Evolutionary conservation across 2,329 filamentous ascomycete species (phyloP), one percentile per base, ranked within the genome.

Genomic region (Fusarium decemcellulare): DNA sequence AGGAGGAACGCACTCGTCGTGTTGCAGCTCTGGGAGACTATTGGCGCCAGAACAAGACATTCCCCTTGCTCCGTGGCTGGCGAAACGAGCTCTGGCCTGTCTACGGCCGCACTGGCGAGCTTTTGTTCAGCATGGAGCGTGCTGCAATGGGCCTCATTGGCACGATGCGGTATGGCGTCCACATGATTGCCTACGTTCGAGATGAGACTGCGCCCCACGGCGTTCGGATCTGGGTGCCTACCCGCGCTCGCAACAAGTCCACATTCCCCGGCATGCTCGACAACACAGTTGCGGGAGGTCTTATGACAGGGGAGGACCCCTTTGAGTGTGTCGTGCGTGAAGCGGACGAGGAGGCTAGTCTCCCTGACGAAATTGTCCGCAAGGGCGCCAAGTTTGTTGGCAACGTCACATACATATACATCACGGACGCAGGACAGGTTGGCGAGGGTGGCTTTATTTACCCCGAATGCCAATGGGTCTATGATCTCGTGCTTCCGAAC

Each of bases 241-340:
- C 91, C 47, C 87, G 96, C 10, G 88, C 94, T 12, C 85, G 84
- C 53, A 88, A 84, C 62, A 99, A 98, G 84, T 89, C 93, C 71
- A 98, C 94, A 0, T 99, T 95, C 76, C 91, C 92, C 0, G 88
- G 92, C n/a, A 95, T 98, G 87, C 85, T 99, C 70, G 96, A 99
- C 80, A 99, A 98, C 79, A 94, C 94, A 2, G 96, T 97, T 8
- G 96, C 95, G 0, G 88, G 88, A n/a, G 88, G 82, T 0, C 90
- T 98, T 71, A 90, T 92, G 78, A 93, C 93, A 0, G 92, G 91
- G 14, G 95, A 98, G 78, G 86, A 86, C 23, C 92, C 93, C 0
- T 91, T 94, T 51, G 94, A 95, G 76, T 94, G 92, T 77, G 82
- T 97, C 55, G 86, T 98, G 18, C 89, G 95, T 57, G 96, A 99